Percentiles rank a stretch among this genome's conserved stretches.
These are phyloP conservation scores for Achaetomium macrosporum DNA, from an alignment of 2,329 filamentous ascomycete species.

Conservation along the genomic window DNA sequence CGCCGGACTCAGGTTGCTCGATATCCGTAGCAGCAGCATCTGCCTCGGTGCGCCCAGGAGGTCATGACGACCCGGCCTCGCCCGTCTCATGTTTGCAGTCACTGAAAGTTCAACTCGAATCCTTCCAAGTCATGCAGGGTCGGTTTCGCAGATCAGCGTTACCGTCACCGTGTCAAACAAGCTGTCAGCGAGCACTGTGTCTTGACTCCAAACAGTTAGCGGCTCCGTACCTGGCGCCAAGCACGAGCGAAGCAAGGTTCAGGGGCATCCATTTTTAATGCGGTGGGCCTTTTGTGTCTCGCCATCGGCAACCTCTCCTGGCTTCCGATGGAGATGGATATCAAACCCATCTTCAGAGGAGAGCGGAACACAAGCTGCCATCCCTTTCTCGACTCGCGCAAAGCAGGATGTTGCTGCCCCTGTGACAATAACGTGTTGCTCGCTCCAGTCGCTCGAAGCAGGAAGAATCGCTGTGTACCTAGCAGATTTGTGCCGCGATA, in stretches of 20 bases:
- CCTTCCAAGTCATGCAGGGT: background rate
- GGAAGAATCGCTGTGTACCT: background rate
- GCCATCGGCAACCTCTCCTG: background rate
- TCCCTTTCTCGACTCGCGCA: background rate
- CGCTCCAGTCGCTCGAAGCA: no score
- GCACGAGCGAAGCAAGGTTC: constrained; percentile 12
- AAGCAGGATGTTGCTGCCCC: no score
- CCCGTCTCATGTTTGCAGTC: constrained; percentile 9
- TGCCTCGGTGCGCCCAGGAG: no score
- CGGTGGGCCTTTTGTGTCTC: background rate
- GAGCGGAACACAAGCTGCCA: background rate
- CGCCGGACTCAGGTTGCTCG: no score
- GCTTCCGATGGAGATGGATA: background rate
- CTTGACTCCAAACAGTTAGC: constrained; percentile 15
- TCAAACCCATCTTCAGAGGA: background rate
- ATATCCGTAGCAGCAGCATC: no score
- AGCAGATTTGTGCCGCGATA: no score
- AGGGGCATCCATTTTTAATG: constrained; percentile 15
- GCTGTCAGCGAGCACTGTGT: constrained; percentile 11
- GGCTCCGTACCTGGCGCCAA: constrained; percentile 15
- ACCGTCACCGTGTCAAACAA: constrained; percentile 10
- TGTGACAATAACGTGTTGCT: no score
- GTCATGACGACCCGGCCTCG: background rate
- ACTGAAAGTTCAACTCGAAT: no score
- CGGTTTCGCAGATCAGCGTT: constrained; percentile 14